A percentile compares a stretch with the other conserved stretches of the same genome.
These are phyloP conservation scores for Gossypium schwendimanii DNA, from an alignment of 441 rosid species.

Conservation along the genomic window DNA sequence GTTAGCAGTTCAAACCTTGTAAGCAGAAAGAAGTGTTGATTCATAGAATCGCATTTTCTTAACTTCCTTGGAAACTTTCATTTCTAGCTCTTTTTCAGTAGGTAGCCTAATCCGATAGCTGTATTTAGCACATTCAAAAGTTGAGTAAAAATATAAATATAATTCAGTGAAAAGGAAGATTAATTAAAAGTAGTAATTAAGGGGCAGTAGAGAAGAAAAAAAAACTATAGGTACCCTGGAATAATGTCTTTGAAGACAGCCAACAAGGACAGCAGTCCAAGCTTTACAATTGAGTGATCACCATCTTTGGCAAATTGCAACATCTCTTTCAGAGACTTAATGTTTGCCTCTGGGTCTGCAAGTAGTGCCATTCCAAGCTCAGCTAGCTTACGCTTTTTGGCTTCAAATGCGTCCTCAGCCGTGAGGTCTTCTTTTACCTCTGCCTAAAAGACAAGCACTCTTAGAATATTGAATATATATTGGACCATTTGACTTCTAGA, in stretches of 20 bases:
- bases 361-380: conserved; percentile 70
- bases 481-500: not conserved
- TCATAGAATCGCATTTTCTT: conserved; percentile 83
- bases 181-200: not conserved
- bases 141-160: not conserved
- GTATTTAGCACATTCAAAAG: conserved; percentile 20
- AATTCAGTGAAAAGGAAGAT: not conserved
- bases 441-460: conserved; percentile 40
- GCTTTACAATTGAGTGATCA: conserved; percentile 56
- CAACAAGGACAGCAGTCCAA: conserved; percentile 67
- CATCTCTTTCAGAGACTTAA: conserved; percentile 71
- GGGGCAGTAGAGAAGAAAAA: conserved; percentile 10
- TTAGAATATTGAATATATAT: conserved; percentile 3
- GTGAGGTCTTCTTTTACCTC: conserved; percentile 82
- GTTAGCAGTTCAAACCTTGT: conserved; percentile 53
- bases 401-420: conserved; percentile 68
- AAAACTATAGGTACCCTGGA: conserved; percentile 56
- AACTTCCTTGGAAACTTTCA: conserved; percentile 92
- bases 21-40: conserved; percentile 64
- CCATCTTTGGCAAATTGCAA: conserved; percentile 53
- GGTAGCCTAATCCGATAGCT: conserved; percentile 97
- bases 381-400: conserved; percentile 61
- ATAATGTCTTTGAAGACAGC: conserved; percentile 90
- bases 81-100: conserved; percentile 90
- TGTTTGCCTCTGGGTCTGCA: conserved; percentile 72